Evolutionary conservation across 306 rosid species (phyloP).

Genomic region (Sicyos baderoa): DNA sequence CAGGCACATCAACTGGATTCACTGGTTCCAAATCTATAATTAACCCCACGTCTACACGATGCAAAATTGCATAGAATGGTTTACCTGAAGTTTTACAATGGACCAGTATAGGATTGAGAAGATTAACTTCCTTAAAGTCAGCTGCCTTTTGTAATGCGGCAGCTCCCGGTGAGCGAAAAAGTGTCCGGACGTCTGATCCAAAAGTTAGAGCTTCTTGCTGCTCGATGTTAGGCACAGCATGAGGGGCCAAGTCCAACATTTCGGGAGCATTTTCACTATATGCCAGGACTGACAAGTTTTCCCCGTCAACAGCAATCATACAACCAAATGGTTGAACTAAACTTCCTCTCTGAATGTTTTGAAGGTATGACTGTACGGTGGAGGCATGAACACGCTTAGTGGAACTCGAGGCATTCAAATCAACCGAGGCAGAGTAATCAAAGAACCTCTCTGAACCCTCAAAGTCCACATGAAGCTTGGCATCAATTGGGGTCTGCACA

Average conservation of each 20-base stretch:
- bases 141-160: conserved; percentile 39
- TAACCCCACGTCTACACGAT: conserved; percentile 32
- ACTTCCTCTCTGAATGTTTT: conserved; percentile 33
- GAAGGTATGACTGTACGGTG: conserved; percentile 35
- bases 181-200: conserved; percentile 32
- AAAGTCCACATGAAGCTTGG: conserved; percentile 31
- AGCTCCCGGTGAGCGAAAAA: conserved; percentile 33
- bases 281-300: conserved; percentile 32
- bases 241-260: conserved; percentile 43
- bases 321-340: conserved; percentile 41
- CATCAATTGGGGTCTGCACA: conserved; percentile 34
- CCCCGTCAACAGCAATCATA: conserved; percentile 32
- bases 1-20: conserved; percentile 34
- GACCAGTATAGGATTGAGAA: conserved; percentile 37
- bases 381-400: conserved; percentile 32
- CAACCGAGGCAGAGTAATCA: conserved; percentile 28
- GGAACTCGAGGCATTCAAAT: conserved; percentile 27
- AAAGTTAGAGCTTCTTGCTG: conserved; percentile 36
- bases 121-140: conserved; percentile 30
- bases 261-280: conserved; percentile 39
- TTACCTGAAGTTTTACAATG: conserved; percentile 36
- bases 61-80: conserved; percentile 44
- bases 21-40: conserved; percentile 42
- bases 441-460: conserved; percentile 24
- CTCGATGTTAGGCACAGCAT: conserved; percentile 36